Evolutionary conservation across 1,284 basidiomycete genomes (phyloP).

Genomic region (Microbotryomycetes sp.): DNA sequence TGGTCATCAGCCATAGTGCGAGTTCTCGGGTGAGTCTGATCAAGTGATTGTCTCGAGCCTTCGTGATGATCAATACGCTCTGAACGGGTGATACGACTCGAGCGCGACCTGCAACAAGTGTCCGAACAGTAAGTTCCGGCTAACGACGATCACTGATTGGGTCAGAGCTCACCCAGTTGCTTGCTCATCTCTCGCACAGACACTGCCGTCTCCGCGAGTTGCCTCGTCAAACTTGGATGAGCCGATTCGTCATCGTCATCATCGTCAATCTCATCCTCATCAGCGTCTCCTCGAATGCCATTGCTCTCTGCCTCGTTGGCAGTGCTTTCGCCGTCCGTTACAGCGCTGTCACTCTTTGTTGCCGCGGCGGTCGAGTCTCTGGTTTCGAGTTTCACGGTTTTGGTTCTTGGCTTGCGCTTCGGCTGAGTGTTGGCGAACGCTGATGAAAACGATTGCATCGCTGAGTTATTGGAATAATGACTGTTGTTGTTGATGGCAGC

Average conservation of each 20-base stretch:
- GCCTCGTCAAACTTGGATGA: constrained; percentile 60
- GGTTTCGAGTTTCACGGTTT: constrained; percentile 7
- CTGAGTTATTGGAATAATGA: not conserved
- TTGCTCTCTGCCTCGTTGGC: constrained; percentile 13
- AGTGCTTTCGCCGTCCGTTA: not conserved
- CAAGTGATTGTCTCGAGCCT: constrained; percentile 92
- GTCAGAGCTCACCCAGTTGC: constrained; percentile 86
- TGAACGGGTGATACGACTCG: constrained; percentile 87
- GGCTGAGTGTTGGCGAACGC: not conserved
- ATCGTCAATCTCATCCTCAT: constrained; percentile 54
- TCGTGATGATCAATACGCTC: constrained; percentile 91
- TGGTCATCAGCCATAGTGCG: constrained; percentile 88
- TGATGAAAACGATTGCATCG: not conserved
- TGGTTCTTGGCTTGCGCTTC: not conserved
- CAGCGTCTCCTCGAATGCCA: constrained; percentile 21
- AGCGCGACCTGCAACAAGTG: constrained; percentile 63
- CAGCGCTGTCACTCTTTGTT: not conserved
- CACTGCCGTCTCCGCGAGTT: constrained; percentile 93
- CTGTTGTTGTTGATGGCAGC: not conserved
- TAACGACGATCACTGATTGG: too few relatives aligned
- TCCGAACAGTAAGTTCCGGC: too few relatives aligned
- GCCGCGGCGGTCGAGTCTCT: not conserved
- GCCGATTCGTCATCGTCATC: constrained; percentile 53
- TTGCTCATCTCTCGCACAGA: constrained; percentile 98
- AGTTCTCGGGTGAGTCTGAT: constrained; percentile 92